Evolutionary conservation across 805 yeast genomes (phyloP), one percentile per base, ranked within the genome.

Genomic region (Myxozyma vanderwaltii): DNA sequence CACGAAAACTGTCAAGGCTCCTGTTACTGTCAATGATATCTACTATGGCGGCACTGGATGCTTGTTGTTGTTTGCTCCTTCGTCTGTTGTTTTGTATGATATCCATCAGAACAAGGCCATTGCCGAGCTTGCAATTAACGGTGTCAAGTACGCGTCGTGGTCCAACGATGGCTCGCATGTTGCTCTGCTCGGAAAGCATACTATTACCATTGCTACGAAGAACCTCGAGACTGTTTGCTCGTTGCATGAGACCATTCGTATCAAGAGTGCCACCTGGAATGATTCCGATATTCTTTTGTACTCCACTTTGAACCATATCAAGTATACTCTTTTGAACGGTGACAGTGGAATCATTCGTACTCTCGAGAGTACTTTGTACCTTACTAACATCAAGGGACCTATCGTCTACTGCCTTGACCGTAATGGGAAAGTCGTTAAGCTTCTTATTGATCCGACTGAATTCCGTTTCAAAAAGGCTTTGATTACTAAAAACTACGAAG

Each of bases 181-280:
- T 64, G 99, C 99, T 1, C 78, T 94, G 56, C 80, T 91, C 73
- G 84, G 96, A 23, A 94, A 92, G 73, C 99, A 94, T 75, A 88
- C 94, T 21, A 88, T 94, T 68, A 88, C 96, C 13, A 85, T 94
- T 68, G 96, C 91, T 29, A 85, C 84, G 68, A 86, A 85, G 72
- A 86, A 83, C 64, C 80, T 92, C 68, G 91, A 89, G 71, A 76
- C 84, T 58, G 79, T 91, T 41, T 85, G 92, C 54, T 84, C 96
- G 1, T 81, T 91, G 83, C 97, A 91, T 72, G 99, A 94, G 78
- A 92, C 98, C 2, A 94, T 94, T 67, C 81, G 99, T 73, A 90
- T 94, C 70, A 94, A 94, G 78, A 86, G 95, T 76, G 97, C 97
- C 48, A 89, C 96, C 19, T 94, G 97, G 97, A 98, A 94, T 74